Base-by-base conservation (phyloP, 2,329 filamentous ascomycete species). In the Aspergillus tubingensis region DNA sequence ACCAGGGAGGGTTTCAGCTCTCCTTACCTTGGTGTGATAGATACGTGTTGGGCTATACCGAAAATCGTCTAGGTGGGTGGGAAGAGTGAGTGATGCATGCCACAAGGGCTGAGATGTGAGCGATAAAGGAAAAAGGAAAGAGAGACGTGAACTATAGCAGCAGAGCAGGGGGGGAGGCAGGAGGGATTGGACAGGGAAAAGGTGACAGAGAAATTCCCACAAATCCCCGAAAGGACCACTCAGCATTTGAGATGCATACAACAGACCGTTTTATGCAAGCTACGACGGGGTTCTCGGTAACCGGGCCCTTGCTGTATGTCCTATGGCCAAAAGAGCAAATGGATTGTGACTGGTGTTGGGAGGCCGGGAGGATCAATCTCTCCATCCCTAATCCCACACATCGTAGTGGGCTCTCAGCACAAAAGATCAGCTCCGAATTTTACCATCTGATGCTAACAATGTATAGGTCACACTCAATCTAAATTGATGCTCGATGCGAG, bases 31-130 rank as follows among this genome's bases (percentile, higher is more conserved):
- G 11, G 32, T 57, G 44, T 50, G 60, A 57, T 59, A 61, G 44
- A 62, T 64, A 63, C 64, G 52, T 63, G 53, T 63, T 58, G 51
- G 30, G 36, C 30, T 32, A 54, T 43, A 51, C 62, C 53, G 43
- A 44, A 55, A 53, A 39, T 17, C 39, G 51, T 25, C 51, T 53
- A 53, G 51, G 36, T 15, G n/a, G 38, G 41, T 44, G 32, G 32
- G 41, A 44, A 21, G 21, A 21, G 23, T 27, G 44, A 25, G 15
- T 15, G 44, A 30, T 25, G 44, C 23, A 49, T 49, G 44, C 44
- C 23, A 49, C 44, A 23, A 49, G 44, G 23, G 10, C 43, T 51
- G 54, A 32, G 25, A 41, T 39, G 38, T 30, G 38, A 17, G 17
- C 30, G 50, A 43, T 23, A 59, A 52, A 52, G 49, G 43, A 57